Evolutionary conservation across 768 basidiomycete genomes (phyloP), one percentile per base, ranked within the genome.

Genomic region (Boletus rufocinnamomeus): DNA sequence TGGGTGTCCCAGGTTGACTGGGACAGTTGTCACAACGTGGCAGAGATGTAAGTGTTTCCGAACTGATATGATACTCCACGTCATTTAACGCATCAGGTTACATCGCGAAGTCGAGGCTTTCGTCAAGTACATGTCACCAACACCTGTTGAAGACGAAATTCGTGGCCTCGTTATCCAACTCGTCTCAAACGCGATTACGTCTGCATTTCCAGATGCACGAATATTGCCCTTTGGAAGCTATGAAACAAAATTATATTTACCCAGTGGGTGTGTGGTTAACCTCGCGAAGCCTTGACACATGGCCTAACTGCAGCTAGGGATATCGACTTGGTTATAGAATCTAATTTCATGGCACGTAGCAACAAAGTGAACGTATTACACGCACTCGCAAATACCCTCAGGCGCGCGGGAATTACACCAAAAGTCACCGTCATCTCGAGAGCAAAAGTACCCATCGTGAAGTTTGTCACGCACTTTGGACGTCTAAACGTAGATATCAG

Each of bases 391-490:
- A 84, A 84, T 67, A 82, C 88, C 35, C 77, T 99, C 58, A 88
- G 89, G 67, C 83, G 82, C 35, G 81, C 85, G 1, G 78, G 83
- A 10, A 87, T 98, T 58, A 92, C 95, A 1, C 79, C 82, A 51
- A 83, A 86, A 45, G 90, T 98, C 40, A 88, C 88, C 30, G 86
- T 98, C 72, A 94, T 99, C 63, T 87, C 88, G 30, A 93, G 88
- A 78, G 95, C 97, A 53, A 91, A 88, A 75, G 95, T 98, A 8
- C 97, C 97, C 32, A 98, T 99, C 71, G 82, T 99, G 74, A 99
- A 99, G 76, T 97, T 98, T 70, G 77, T 90, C 55, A 93, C 95
- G 3, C 81, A 78, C 10, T 83, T 87, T 60, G 95, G 91, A 23
- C 83, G 84, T 40, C 86, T 97, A 69, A 83, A 91, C 58, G 92